Conservation (phyloP, 306 rosid genomes). For the Sicyos baderoa region DNA sequence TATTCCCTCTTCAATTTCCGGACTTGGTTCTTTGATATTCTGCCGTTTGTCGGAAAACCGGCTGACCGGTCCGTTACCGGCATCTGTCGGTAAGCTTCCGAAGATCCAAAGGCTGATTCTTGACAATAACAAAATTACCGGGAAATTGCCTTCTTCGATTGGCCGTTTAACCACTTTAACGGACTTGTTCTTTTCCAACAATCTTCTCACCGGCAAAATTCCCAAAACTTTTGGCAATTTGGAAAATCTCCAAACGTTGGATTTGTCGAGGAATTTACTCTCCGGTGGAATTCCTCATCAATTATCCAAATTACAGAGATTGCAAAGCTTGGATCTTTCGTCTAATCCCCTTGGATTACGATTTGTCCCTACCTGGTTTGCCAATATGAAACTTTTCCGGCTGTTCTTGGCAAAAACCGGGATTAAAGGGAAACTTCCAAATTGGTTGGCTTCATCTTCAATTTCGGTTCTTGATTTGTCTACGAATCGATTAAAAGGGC, state of each 20-base stretch:
- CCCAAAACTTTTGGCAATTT: conserved; percentile 46
- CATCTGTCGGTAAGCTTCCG: conserved; percentile 45
- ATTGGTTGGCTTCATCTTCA: conserved; percentile 42
- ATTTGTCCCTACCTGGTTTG: conserved; percentile 38
- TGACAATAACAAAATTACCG: conserved; percentile 41
- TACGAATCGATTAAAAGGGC: conserved; percentile 36
- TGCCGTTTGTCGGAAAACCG: conserved; percentile 42
- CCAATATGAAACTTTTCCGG: conserved; percentile 37
- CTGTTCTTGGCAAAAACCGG: conserved; percentile 41
- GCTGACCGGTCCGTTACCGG: conserved; percentile 37
- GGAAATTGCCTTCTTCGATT: conserved; percentile 42
- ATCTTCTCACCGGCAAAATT: conserved; percentile 37
- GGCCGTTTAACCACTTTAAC: conserved; percentile 36
- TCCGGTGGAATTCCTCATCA: conserved; percentile 39
- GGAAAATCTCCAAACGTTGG: conserved; percentile 33
- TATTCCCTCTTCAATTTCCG: conserved; percentile 45
- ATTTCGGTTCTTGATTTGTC: conserved; percentile 45
- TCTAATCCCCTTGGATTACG: conserved; percentile 39
- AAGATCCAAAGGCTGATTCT: conserved; percentile 39
- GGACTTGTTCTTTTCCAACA: conserved; percentile 43
- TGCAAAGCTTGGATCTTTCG: conserved; percentile 43
- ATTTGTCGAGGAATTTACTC: conserved; percentile 34
- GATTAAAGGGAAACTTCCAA: conserved; percentile 37
- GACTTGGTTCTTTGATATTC: conserved; percentile 36
- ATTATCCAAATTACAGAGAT: conserved; percentile 29